Conservation (phyloP, 140 eudicot genomes). For the Anethum foeniculum region DNA sequence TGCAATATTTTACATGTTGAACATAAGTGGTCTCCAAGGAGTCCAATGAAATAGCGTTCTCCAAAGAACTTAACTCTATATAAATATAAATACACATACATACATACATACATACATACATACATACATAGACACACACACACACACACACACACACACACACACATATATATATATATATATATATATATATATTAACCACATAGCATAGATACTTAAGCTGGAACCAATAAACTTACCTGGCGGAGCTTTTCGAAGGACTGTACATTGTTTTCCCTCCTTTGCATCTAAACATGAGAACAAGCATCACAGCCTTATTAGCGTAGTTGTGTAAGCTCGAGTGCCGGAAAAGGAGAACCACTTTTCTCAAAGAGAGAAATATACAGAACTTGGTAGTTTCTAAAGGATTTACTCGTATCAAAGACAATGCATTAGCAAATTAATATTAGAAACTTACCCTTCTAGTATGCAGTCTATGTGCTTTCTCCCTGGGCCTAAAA, state of each 20-base stretch:
- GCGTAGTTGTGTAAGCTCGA: neutral
- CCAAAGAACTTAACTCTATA: no score
- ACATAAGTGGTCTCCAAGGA: no score
- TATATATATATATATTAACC: neutral
- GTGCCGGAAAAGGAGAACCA: neutral
- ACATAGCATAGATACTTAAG: neutral
- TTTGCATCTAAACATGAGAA: constrained; percentile 63
- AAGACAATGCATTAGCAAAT: constrained; percentile 1
- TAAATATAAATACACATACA: no score
- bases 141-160: no score
- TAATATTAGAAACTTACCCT: constrained; percentile 44
- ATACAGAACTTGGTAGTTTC: neutral
- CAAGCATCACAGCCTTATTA: constrained; percentile 10
- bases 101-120: no score
- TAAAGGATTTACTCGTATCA: neutral
- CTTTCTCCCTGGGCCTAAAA: constrained; percentile 95
- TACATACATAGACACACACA: no score
- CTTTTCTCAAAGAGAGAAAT: neutral
- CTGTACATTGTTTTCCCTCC: constrained; percentile 97
- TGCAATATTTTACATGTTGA: no score
- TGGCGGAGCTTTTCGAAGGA: constrained; percentile 99
- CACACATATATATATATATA: no score
- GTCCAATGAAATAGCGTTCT: no score
- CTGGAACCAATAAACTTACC: constrained; percentile 30
- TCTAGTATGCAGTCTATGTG: constrained; percentile 91